Percentiles rank a stretch among this genome's conserved stretches.
These are phyloP conservation scores for Colletotrichum noveboracense DNA, from an alignment of 2,329 filamentous ascomycete species.

Conservation along the genomic window DNA sequence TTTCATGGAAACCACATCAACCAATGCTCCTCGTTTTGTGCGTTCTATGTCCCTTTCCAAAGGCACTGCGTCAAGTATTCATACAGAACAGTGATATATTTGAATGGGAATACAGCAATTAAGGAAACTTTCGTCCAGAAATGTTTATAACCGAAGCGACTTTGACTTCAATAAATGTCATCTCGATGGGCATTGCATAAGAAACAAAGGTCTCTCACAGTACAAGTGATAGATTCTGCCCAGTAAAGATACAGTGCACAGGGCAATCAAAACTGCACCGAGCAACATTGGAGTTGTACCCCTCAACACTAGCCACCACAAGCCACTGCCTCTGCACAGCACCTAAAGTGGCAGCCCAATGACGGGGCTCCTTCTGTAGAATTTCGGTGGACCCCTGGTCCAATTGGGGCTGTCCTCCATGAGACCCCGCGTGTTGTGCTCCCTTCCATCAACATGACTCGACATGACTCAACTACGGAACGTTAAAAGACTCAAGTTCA, in stretches of 20 bases:
- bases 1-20: neutral
- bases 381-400: neutral
- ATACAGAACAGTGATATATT: neutral
- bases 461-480: neutral
- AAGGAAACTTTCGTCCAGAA: neutral
- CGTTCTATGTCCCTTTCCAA: neutral
- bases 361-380: neutral
- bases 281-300: neutral
- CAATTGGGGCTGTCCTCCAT: neutral
- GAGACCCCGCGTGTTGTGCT: neutral
- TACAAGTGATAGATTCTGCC: neutral
- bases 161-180: neutral
- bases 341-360: neutral
- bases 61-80: neutral
- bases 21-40: neutral
- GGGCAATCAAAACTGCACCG: neutral
- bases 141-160: neutral
- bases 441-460: neutral
- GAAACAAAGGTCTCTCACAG: neutral
- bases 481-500: neutral
- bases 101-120: neutral
- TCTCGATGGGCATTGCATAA: neutral
- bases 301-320: neutral
- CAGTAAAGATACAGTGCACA: neutral
- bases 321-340: neutral